Percentiles rank a stretch among this genome's conserved stretches.
These are phyloP conservation scores for Aphanomyces cochlioides DNA, from an alignment of 352 stramenopile species.

Conservation along the genomic window DNA sequence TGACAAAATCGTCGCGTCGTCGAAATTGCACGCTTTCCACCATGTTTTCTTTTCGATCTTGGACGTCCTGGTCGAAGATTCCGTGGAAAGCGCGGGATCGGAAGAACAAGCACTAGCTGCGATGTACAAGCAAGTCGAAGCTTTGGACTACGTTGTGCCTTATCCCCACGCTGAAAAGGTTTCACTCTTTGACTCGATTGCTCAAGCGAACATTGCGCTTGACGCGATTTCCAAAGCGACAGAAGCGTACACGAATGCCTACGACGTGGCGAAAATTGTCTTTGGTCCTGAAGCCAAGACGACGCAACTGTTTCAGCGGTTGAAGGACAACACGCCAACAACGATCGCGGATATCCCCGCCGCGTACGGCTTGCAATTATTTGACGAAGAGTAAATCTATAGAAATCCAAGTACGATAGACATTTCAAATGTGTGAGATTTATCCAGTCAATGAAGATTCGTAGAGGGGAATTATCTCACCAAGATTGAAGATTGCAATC, in stretches of 20 bases:
- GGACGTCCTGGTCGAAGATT: constrained; percentile 43
- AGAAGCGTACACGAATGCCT: constrained; percentile 51
- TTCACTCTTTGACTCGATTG: constrained; percentile 80
- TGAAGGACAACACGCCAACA: constrained; percentile 56
- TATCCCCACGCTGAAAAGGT: constrained; percentile 68
- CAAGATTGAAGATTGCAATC: no score
- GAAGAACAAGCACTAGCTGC: background rate
- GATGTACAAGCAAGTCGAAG: background rate
- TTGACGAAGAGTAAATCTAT: background rate
- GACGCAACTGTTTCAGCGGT: constrained; percentile 35
- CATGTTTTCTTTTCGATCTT: constrained; percentile 76
- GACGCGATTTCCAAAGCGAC: constrained; percentile 48
- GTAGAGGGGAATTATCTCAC: no score
- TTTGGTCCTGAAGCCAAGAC: constrained; percentile 47
- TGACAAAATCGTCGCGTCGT: constrained; percentile 42
- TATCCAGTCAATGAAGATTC: no score
- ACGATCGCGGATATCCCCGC: constrained; percentile 51
- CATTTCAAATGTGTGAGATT: no score
- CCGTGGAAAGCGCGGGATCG: background rate
- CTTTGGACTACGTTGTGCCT: constrained; percentile 54
- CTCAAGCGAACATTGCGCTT: constrained; percentile 62
- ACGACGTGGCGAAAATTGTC: constrained; percentile 52
- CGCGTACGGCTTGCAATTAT: constrained; percentile 39
- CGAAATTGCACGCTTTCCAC: constrained; percentile 57
- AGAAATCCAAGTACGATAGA: no score